Evolutionary conservation across 495 filamentous ascomycete genomes (phyloP).

Genomic region (Geoglossum glabrum): DNA sequence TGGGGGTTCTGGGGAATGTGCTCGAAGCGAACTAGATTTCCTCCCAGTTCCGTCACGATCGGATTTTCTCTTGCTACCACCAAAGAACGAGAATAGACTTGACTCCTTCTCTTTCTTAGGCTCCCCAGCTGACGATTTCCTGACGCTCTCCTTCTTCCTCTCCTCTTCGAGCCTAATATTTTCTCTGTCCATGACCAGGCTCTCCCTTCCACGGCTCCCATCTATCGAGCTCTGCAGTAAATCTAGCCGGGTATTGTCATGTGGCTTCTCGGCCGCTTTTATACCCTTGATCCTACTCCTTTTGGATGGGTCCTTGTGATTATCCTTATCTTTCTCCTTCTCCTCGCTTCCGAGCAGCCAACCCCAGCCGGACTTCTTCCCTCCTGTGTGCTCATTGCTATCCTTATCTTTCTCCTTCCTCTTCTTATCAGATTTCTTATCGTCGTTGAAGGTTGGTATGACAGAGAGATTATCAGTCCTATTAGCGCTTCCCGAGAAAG

Average conservation of each 20-base stretch:
- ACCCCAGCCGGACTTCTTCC: conserved; percentile 67
- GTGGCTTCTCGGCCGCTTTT: conserved; percentile 31
- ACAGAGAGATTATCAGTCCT: conserved; percentile 66
- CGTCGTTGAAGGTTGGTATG: conserved; percentile 57
- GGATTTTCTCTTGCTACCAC: conserved; percentile 61
- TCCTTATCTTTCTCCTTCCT: conserved; percentile 34
- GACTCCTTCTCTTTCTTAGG: conserved; percentile 73
- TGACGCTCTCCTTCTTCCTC: conserved; percentile 55
- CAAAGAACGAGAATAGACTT: conserved; percentile 76
- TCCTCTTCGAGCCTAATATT: conserved; percentile 60
- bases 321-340: conserved; percentile 33
- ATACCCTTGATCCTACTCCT: conserved; percentile 31
- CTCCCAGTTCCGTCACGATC: conserved; percentile 42
- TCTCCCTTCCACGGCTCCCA: conserved; percentile 52
- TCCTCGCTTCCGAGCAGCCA: conserved; percentile 56
- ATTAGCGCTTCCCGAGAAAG: conserved; percentile 47
- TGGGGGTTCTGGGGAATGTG: conserved; percentile 64
- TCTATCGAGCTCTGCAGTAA: conserved; percentile 67
- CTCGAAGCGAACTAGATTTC: conserved; percentile 52
- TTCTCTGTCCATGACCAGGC: conserved; percentile 60
- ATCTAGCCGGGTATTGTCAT: conserved; percentile 64
- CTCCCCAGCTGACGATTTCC: conserved; percentile 46
- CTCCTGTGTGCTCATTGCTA: conserved; percentile 21
- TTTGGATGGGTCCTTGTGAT: conserved; percentile 33
- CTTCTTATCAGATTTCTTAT: conserved; percentile 43